Evolutionary conservation across 176 grass and related monocot species (phyloP).

Genomic region (Dendrocalamus sinicus): DNA sequence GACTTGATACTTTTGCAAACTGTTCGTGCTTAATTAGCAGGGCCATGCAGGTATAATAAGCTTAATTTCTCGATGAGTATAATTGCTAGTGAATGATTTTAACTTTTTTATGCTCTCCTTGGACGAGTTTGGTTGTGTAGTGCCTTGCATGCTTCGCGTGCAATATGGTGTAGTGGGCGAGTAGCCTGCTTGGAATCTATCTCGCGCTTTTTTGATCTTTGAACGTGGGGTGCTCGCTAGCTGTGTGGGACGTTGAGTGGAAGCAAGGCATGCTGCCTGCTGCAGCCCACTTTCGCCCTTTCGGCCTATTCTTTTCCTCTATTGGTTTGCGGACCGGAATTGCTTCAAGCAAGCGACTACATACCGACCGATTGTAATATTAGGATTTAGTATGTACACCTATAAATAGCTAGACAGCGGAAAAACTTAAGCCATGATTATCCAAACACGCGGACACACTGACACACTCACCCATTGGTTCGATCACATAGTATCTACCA

Average conservation of each 20-base stretch:
- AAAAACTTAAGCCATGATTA: too few relatives aligned
- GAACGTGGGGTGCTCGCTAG: constrained; percentile 42
- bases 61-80: not conserved
- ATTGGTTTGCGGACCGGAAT: too few relatives aligned
- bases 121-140: constrained; percentile 28
- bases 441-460: too few relatives aligned
- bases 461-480: too few relatives aligned
- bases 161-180: constrained; percentile 38
- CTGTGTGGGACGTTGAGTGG: constrained; percentile 49
- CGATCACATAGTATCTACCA: too few relatives aligned
- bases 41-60: not conserved
- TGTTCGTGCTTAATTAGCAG: not conserved
- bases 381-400: too few relatives aligned
- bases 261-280: constrained; percentile 54
- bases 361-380: too few relatives aligned
- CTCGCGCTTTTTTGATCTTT: constrained; percentile 27
- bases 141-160: constrained; percentile 51
- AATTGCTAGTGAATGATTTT: not conserved
- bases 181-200: constrained; percentile 36
- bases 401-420: too few relatives aligned
- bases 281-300: constrained; percentile 47
- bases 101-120: not conserved
- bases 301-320: not conserved
- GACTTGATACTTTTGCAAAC: not conserved
- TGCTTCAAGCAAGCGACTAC: too few relatives aligned